These are phyloP conservation scores for Colletotrichum kahawae DNA, from an alignment of 2,329 filamentous ascomycete species.

Conservation along the genomic window DNA sequence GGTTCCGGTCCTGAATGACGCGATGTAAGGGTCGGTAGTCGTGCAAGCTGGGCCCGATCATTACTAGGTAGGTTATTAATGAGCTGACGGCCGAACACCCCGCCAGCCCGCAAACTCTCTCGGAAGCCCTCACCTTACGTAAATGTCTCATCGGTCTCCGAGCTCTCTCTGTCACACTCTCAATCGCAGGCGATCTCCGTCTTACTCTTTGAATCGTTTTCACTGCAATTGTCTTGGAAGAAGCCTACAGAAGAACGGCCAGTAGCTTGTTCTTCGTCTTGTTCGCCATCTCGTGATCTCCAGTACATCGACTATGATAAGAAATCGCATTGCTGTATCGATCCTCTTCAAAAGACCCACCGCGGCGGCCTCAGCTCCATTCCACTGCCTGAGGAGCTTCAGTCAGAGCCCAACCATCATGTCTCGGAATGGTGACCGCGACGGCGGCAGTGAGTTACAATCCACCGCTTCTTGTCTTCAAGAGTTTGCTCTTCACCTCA, in stretches of 20 bases:
- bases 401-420: not conserved
- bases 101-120: not conserved
- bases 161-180: not conserved
- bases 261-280: not conserved
- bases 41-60: not conserved
- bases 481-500: too few relatives aligned
- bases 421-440: not conserved
- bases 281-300: not conserved
- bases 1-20: not conserved
- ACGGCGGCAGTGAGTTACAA: not conserved
- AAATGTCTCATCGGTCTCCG: constrained; percentile 3
- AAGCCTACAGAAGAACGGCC: not conserved
- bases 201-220: not conserved
- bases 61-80: too few relatives aligned
- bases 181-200: not conserved
- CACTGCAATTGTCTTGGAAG: too few relatives aligned
- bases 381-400: not conserved
- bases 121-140: constrained; percentile 1
- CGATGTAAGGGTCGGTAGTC: not conserved
- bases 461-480: not conserved
- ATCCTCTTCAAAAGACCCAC: not conserved
- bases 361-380: not conserved
- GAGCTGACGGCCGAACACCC: not conserved
- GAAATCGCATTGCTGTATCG: not conserved
- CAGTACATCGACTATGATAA: not conserved